These are phyloP conservation scores for Coffea canephora DNA, from an alignment of 257 asterid genomes.

Conservation along the genomic window DNA sequence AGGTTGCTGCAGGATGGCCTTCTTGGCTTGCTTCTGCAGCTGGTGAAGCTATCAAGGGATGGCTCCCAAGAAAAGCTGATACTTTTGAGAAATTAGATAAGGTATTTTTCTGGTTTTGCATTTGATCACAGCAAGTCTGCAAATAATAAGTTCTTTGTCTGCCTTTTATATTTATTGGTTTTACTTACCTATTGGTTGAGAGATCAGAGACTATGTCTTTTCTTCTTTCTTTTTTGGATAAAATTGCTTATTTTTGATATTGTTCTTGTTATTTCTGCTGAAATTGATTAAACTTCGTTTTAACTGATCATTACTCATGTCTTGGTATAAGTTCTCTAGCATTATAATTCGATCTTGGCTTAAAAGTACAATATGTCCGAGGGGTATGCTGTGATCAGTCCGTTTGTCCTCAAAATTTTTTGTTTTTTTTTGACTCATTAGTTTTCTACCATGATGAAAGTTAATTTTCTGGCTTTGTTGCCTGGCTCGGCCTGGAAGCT, in stretches of 20 bases:
- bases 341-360: neutral
- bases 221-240: neutral
- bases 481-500: neutral
- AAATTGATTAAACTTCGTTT: neutral
- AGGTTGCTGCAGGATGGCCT: conserved; percentile 96
- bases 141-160: neutral
- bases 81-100: conserved; percentile 87
- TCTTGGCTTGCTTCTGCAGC: conserved; percentile 88
- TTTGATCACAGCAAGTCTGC: neutral
- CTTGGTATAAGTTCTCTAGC: neutral
- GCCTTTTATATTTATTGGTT: neutral
- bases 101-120: conserved; percentile 42
- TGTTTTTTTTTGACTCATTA: neutral
- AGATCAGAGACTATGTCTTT: neutral
- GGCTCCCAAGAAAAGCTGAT: conserved; percentile 82
- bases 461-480: neutral
- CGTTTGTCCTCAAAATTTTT: neutral
- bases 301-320: neutral
- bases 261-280: neutral
- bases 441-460: neutral
- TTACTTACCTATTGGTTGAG: neutral
- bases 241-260: neutral
- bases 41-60: conserved; percentile 85
- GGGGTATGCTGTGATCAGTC: neutral
- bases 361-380: neutral